phyloP scores from a whole-genome alignment of 2,329 filamentous ascomycete species.

The Akanthomyces dipterigenus region DNA sequence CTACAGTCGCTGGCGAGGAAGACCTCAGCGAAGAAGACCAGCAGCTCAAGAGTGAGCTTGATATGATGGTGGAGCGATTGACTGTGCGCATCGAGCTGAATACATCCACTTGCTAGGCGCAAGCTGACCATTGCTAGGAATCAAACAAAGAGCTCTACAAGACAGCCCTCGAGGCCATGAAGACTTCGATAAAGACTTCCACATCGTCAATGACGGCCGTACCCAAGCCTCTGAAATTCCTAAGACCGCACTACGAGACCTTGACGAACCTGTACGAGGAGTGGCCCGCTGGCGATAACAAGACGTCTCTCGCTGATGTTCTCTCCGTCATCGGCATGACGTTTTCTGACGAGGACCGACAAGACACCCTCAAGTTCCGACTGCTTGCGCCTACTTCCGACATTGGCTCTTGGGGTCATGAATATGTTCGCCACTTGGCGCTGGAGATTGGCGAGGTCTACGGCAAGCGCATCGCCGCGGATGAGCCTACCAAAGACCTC shows the following conservation, averaged over 20 bases:
- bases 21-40: slow-evolving; percentile 97
- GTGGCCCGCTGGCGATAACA: slow-evolving; percentile 79
- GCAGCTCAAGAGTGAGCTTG: slow-evolving; percentile 94
- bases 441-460: slow-evolving; percentile 95
- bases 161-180: slow-evolving; percentile 89
- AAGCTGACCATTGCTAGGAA: slow-evolving; percentile 50
- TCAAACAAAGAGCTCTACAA: slow-evolving; percentile 82
- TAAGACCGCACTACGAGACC: slow-evolving; percentile 91
- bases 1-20: slow-evolving; percentile 47
- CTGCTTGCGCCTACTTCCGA: slow-evolving; percentile 85
- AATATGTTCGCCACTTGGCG: slow-evolving; percentile 93
- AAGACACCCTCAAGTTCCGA: slow-evolving; percentile 94
- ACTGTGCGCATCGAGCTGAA: slow-evolving; percentile 50
- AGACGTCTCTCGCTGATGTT: slow-evolving; percentile 87
- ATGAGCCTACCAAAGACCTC: slow-evolving; percentile 77
- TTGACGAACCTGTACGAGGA: slow-evolving; percentile 82
- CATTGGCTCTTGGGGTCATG: slow-evolving; percentile 95
- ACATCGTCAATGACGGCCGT: slow-evolving; percentile 99
- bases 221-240: slow-evolving; percentile 95
- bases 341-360: slow-evolving; percentile 89
- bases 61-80: slow-evolving; percentile 95
- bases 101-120: neutral
- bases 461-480: slow-evolving; percentile 75
- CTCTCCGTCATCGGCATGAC: slow-evolving; percentile 98
- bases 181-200: slow-evolving; percentile 96